Evolutionary conservation across 1,284 basidiomycete species (phyloP), one percentile per base, ranked within the genome.

Genomic region (Golubevia sp.): DNA sequence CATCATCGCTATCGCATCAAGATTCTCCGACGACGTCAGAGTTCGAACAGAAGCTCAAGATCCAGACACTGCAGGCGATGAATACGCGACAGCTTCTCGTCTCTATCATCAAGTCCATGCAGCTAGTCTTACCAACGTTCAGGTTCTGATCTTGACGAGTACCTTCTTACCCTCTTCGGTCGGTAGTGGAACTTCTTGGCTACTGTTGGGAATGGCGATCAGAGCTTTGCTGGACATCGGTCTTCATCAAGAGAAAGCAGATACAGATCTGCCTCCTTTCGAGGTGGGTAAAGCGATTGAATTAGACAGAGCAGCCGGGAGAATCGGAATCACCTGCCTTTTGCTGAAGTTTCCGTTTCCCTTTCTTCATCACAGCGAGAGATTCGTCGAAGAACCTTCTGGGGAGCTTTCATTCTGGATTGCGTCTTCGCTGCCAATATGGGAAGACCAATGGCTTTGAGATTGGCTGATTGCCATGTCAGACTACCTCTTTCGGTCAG

Each of bases 31-130:
- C 30, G 75, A 75, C 51, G 63, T 64, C 1, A 66, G 75, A 48
- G 73, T 76, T 21, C 59, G 69, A 1, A 66, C 75, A 15, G 69
- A 74, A 55, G 62, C 68, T 15, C 57, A 59, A 30, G 69, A 76
- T 23, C 71, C 71, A 0, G 61, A 67, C n/a, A 71, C 70, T 0
- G 74, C 72, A 0, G 74, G 76, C 25, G 76, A 78, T 50, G 70
- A 76, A 55, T 78, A 68, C 58, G 74, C 76, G n/a, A 70, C 74
- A 13, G 76, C 67, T 15, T 72, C 69, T 59, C 62, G 76, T 15
- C 69, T 76, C 18, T 76, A 78, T 51, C 76, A 78, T 53, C 74
- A 78, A 53, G 74, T 74, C 6, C 74, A 68, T 27, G 71, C 74
- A n/a, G 76, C 76, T 5, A 71, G 67, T 26, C 59, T 78, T 44